These are phyloP conservation scores for Aspergillus aculeatinus DNA, from an alignment of 2,329 filamentous ascomycete species.

Conservation along the genomic window DNA sequence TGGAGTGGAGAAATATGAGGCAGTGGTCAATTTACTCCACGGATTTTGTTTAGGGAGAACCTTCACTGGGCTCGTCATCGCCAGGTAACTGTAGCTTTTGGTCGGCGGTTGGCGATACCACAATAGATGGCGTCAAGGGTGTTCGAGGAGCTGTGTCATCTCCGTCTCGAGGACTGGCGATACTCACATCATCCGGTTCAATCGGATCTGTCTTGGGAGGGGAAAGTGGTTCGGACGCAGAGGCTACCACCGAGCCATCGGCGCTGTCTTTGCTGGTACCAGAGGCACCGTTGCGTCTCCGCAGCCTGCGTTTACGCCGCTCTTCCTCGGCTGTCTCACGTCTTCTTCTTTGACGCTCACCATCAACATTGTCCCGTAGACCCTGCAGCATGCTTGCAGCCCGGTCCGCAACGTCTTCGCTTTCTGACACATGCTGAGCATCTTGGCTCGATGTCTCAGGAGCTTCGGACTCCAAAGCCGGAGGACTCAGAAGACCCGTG, in stretches of 20 bases:
- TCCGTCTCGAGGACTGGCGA: slow-evolving; percentile 24
- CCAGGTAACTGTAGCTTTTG: slow-evolving; percentile 22
- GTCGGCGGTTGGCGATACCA: slow-evolving; percentile 34
- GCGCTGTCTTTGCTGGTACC: slow-evolving; percentile 39
- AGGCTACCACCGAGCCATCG: slow-evolving; percentile 31
- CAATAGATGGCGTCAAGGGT: slow-evolving; percentile 34
- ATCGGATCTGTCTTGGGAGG: slow-evolving; percentile 24
- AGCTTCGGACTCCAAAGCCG: slow-evolving; percentile 34
- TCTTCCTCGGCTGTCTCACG: slow-evolving; percentile 79
- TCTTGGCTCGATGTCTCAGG: slow-evolving; percentile 33
- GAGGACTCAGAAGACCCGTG: slow-evolving; percentile 52
- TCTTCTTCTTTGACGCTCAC: slow-evolving; percentile 59
- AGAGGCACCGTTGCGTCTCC: slow-evolving; percentile 59
- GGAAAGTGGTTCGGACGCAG: slow-evolving; percentile 35
- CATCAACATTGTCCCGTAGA: slow-evolving; percentile 64
- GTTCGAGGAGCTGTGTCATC: slow-evolving; percentile 21
- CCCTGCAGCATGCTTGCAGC: slow-evolving; percentile 82
- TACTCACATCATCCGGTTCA: slow-evolving; percentile 22
- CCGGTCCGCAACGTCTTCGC: slow-evolving; percentile 78
- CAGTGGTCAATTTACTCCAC: slow-evolving; percentile 28
- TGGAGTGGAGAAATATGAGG: neutral
- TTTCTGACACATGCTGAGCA: slow-evolving; percentile 45
- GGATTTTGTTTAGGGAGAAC: slow-evolving; percentile 25
- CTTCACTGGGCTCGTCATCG: slow-evolving; percentile 21
- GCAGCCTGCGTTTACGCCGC: slow-evolving; percentile 63